These are phyloP conservation scores for Halophytophthora batemanensis DNA, from an alignment of 352 stramenopile genomes.

Conservation along the genomic window DNA sequence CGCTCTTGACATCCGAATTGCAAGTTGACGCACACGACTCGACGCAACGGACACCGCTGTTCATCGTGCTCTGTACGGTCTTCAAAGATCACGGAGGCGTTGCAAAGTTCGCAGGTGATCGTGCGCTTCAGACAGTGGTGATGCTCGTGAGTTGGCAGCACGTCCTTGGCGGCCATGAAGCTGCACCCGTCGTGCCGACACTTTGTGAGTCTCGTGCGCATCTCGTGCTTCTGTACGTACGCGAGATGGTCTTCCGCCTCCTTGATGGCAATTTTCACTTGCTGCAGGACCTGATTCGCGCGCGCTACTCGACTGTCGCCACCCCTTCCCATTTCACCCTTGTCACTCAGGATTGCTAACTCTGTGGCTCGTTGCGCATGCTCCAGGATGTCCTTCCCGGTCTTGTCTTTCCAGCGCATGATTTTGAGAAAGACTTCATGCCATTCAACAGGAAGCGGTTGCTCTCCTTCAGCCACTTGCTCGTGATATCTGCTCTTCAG, in stretches of 20 bases:
- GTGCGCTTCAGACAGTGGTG: conserved; percentile 51
- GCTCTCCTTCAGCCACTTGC: not conserved
- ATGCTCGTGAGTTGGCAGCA: conserved; percentile 53
- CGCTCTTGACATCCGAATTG: conserved; percentile 47
- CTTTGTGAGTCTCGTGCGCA: conserved; percentile 34
- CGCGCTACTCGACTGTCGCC: conserved; percentile 7
- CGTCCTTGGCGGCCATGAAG: conserved; percentile 49
- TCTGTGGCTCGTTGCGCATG: conserved; percentile 23
- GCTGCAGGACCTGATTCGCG: conserved; percentile 26
- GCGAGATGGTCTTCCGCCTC: conserved; percentile 43
- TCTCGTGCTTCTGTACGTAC: conserved; percentile 50
- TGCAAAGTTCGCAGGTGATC: conserved; percentile 55
- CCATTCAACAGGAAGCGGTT: conserved; percentile 37
- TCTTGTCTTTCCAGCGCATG: conserved; percentile 29
- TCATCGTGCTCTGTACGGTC: conserved; percentile 30
- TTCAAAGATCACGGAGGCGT: conserved; percentile 32
- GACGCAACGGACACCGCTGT: conserved; percentile 29
- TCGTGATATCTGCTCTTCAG: conserved; percentile 1
- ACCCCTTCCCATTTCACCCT: conserved; percentile 21
- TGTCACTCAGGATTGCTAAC: conserved; percentile 12
- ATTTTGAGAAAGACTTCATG: conserved; percentile 49
- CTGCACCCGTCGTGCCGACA: conserved; percentile 45
- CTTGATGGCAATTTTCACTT: conserved; percentile 33
- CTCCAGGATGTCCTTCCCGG: conserved; percentile 29
- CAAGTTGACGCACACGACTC: conserved; percentile 48